Conservation (phyloP, 768 basidiomycete genomes). For the Dioszegia hungarica region DNA sequence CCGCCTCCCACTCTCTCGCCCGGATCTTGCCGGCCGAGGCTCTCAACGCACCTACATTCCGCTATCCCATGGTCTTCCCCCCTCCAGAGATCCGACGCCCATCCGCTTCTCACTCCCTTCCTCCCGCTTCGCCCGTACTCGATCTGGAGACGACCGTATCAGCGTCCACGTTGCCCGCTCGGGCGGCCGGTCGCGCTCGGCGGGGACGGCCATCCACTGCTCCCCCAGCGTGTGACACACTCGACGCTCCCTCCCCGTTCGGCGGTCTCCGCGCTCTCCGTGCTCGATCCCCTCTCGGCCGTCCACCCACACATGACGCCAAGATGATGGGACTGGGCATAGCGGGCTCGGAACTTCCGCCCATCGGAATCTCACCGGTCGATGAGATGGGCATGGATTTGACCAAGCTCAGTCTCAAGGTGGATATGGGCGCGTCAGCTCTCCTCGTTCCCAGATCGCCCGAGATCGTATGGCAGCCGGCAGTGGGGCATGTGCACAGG, state of each 20-base stretch:
- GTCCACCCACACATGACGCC: neutral
- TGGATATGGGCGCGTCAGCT: neutral
- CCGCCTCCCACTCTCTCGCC: neutral
- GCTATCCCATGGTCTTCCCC: constrained; percentile 34
- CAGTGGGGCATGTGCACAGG: neutral
- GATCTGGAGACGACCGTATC: neutral
- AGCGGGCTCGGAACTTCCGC: constrained; percentile 1
- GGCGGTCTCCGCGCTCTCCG: neutral
- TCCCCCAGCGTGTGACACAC: constrained; percentile 15
- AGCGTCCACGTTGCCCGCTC: neutral
- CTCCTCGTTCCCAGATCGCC: neutral
- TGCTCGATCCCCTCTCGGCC: neutral
- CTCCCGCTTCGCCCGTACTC: neutral
- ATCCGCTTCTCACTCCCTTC: constrained; percentile 1
- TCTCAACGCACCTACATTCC: constrained; percentile 22
- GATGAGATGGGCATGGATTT: neutral
- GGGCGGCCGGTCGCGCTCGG: neutral
- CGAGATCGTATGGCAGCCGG: constrained; percentile 4
- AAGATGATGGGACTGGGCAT: constrained; percentile 1
- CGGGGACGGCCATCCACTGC: constrained; percentile 27
- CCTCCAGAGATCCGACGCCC: neutral
- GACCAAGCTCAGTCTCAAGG: neutral
- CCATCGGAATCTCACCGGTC: neutral
- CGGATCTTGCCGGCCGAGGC: neutral
- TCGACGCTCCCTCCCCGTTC: neutral